phyloP scores from a whole-genome alignment of 305 asterid species.

The Solanum chacoense region DNA sequence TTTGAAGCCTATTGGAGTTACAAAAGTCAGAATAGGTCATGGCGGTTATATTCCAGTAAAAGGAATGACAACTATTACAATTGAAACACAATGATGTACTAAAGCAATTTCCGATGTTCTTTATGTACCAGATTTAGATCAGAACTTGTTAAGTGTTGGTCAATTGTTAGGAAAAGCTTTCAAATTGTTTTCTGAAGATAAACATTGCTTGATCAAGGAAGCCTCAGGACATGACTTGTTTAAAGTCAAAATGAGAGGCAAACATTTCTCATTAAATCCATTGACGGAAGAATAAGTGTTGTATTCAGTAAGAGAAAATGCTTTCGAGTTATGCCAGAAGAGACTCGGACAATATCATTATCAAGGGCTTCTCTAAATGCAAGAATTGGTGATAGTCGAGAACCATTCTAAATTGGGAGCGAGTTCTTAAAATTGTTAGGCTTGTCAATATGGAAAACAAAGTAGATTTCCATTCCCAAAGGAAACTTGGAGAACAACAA shows the following conservation, averaged over 20 bases:
- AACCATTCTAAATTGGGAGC: background rate
- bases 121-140: background rate
- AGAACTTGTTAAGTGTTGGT: no score
- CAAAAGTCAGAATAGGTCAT: background rate
- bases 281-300: background rate
- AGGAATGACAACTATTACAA: background rate
- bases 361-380: background rate
- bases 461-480: background rate
- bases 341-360: background rate
- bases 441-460: constrained; percentile 5
- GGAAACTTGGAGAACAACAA: background rate
- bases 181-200: no score
- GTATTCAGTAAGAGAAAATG: background rate
- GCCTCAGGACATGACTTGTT: background rate
- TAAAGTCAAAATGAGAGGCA: background rate
- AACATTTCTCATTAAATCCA: background rate
- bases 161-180: background rate
- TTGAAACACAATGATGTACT: background rate
- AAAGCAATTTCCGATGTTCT: background rate
- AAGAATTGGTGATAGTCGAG: background rate
- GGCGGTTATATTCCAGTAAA: background rate
- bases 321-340: background rate
- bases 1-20: background rate
- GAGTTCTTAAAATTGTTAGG: background rate
- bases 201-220: background rate